A percentile compares a stretch with the other conserved stretches of the same genome.
Evolutionary conservation across 306 rosid genomes (phyloP).

Genomic region (Prunus armeniaca): DNA sequence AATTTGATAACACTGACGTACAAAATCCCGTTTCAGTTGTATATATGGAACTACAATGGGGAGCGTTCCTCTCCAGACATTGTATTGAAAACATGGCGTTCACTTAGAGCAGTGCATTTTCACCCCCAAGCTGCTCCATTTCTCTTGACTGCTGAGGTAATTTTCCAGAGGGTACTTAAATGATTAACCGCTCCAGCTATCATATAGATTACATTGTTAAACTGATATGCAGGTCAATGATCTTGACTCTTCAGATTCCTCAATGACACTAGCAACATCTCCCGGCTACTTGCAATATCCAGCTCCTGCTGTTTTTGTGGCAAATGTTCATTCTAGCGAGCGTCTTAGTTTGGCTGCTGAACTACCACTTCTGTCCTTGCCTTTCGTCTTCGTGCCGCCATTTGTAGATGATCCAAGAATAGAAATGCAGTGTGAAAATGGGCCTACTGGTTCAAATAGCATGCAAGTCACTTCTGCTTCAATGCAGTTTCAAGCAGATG

Average conservation of each 20-base stretch:
- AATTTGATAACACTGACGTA: conserved; percentile 10
- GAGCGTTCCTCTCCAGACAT: conserved; percentile 66
- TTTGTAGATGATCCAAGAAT: conserved; percentile 53
- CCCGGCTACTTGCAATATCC: conserved; percentile 81
- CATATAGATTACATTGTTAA: conserved; percentile 28
- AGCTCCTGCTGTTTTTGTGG: conserved; percentile 80
- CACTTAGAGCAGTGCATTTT: conserved; percentile 94
- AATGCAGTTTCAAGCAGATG: conserved; percentile 47
- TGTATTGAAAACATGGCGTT: conserved; percentile 78
- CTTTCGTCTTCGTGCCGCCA: conserved; percentile 56
- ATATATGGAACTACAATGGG: conserved; percentile 80
- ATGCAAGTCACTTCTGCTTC: conserved; percentile 47
- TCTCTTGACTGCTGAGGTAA: conserved; percentile 94
- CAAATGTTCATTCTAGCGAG: conserved; percentile 61
- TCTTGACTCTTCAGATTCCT: conserved; percentile 87
- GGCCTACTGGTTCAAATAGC: conserved; percentile 46
- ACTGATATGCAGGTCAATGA: conserved; percentile 86
- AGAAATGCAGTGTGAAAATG: conserved; percentile 42
- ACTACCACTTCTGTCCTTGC: conserved; percentile 56
- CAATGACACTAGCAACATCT: conserved; percentile 79
- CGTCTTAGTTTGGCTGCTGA: conserved; percentile 51
- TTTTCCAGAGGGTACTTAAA: conserved; percentile 18
- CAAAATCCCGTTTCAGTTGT: conserved; percentile 52
- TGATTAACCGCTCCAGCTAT: conserved; percentile 21
- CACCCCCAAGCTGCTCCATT: conserved; percentile 91